Base-by-base conservation (phyloP, 176 grass and related monocot genomes). In the Oryza rufipogon region DNA sequence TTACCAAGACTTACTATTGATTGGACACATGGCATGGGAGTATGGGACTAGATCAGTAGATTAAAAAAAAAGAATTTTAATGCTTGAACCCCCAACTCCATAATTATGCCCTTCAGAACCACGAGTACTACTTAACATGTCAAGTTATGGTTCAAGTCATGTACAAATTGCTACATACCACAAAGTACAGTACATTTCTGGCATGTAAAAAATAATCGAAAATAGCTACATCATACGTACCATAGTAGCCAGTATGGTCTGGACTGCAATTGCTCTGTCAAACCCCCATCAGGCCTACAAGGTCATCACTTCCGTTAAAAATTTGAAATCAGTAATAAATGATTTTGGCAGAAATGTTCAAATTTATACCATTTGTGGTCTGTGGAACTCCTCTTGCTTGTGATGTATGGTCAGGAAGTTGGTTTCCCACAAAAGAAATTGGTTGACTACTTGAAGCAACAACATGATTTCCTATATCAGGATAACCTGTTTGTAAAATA, bases 401-500 rank as follows among this genome's bases (percentile, higher is more conserved):
- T 33, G 77, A 58, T 44, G 81, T 82, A 69, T 82, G 90, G 66
- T 92, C 88, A 86, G 82, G 85, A 86, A 90, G 86, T 72, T 89
- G 88, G 68, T 66, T 88, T 58, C 80, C 73, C 80, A 86, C 88
- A 72, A 95, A 83, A 84, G 91, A 88, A 68, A 84, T 81, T 26
- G 82, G 65, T 86, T 95, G 93, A 88, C 64, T 83, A 63, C 77
- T 92, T 74, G 92, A 91, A 83, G 87, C 69, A 70, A 86, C 70
- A 77, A 34, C 22, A 83, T 88, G 85, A 68, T 87, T 90, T 73
- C 84, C 85, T 64, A 88, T 86, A 54, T 88, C 90, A 84, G 85
- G 75, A 82, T 90, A 90, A 12, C 86, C 73, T 70, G 77, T 91
- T 30, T 94, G 94, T 70, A 94, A 77, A 71, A 94, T 97, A 68